Percentiles rank a stretch among this genome's conserved stretches.
Evolutionary conservation across 2,329 filamentous ascomycete species (phyloP).

Genomic region (Teratosphaeria epicoccoides): DNA sequence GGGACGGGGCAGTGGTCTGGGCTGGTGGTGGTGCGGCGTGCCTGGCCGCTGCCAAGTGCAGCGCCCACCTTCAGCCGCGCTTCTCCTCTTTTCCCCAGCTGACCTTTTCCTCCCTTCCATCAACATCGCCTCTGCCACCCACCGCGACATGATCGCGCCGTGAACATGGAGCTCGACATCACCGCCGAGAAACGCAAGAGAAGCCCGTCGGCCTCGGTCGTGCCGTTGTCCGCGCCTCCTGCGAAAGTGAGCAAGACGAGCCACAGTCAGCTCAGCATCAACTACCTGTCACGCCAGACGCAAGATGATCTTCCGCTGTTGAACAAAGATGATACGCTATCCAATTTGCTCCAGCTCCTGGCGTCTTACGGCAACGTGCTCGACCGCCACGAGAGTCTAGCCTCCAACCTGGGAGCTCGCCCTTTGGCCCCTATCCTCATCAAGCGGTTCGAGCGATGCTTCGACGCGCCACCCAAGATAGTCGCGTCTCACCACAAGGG

Average conservation of each 20-base stretch:
- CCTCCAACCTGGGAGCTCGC: slow-evolving; percentile 72
- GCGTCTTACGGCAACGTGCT: slow-evolving; percentile 76
- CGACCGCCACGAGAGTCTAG: slow-evolving; percentile 76
- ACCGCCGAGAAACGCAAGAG: slow-evolving; percentile 38
- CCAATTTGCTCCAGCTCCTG: slow-evolving; percentile 61
- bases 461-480: slow-evolving; percentile 66
- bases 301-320: slow-evolving; percentile 52
- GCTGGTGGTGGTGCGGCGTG: background rate
- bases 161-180: slow-evolving; percentile 7
- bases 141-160: slow-evolving; percentile 2
- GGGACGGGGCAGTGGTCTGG: background rate
- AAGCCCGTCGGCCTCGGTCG: slow-evolving; percentile 24
- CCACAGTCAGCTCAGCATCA: slow-evolving; percentile 54
- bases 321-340: slow-evolving; percentile 58
- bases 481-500: slow-evolving; percentile 44
- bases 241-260: slow-evolving; percentile 44
- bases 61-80: slow-evolving; percentile 4
- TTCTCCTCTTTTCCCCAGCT: slow-evolving; percentile 4
- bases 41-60: background rate
- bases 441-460: slow-evolving; percentile 75
- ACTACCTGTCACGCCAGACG: slow-evolving; percentile 55
- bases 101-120: background rate
- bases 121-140: background rate
- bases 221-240: slow-evolving; percentile 21
- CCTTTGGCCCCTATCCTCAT: slow-evolving; percentile 72